These are phyloP conservation scores for Vitis amurensis DNA, from an alignment of 164 flowering plant species.

Conservation along the genomic window DNA sequence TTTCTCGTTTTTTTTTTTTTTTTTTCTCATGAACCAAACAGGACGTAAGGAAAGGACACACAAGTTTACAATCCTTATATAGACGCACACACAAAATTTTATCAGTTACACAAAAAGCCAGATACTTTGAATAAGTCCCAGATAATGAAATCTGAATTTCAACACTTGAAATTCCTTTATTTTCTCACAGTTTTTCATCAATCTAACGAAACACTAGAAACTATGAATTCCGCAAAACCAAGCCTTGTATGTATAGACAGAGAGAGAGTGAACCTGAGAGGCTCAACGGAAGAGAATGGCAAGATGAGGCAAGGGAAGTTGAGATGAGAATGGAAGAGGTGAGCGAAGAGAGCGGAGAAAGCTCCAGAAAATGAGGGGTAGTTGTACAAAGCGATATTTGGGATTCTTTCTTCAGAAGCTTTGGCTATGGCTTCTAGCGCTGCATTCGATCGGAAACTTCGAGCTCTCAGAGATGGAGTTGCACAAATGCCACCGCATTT, in stretches of 20 bases:
- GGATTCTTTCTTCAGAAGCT: slow-evolving; percentile 53
- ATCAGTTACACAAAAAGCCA: too few relatives aligned
- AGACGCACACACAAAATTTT: too few relatives aligned
- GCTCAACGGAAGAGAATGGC: slow-evolving; percentile 82
- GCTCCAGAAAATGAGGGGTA: slow-evolving; percentile 94
- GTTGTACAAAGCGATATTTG: slow-evolving; percentile 75
- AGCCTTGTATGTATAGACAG: not conserved
- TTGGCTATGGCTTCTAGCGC: slow-evolving; percentile 66
- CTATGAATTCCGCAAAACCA: not conserved
- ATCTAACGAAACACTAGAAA: too few relatives aligned
- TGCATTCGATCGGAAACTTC: slow-evolving; percentile 72
- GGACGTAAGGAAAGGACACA: too few relatives aligned
- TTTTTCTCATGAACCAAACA: too few relatives aligned
- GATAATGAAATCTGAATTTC: too few relatives aligned
- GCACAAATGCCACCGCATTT: not conserved
- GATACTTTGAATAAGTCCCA: too few relatives aligned
- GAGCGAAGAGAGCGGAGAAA: slow-evolving; percentile 77
- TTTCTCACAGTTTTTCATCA: too few relatives aligned
- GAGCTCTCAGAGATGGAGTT: slow-evolving; percentile 3
- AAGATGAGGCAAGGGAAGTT: slow-evolving; percentile 59
- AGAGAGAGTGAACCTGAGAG: slow-evolving; percentile 53
- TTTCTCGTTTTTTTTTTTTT: too few relatives aligned
- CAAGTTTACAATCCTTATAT: too few relatives aligned
- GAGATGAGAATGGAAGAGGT: slow-evolving; percentile 72
- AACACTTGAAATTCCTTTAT: too few relatives aligned